Evolutionary conservation across 768 basidiomycete genomes (phyloP), one percentile per base, ranked within the genome.

Genomic region (Leccinum variicolor): DNA sequence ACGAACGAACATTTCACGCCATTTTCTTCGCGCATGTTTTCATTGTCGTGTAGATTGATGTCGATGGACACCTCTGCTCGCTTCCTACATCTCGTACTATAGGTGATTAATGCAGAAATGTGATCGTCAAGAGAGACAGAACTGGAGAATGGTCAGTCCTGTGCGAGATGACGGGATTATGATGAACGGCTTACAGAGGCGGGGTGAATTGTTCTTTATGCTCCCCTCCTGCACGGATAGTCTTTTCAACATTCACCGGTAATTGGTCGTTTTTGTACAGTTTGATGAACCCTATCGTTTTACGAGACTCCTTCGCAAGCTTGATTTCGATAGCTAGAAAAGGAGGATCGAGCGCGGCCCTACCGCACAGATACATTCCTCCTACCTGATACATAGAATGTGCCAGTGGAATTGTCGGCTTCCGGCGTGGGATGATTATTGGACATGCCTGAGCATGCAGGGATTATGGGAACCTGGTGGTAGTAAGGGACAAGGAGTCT

Each of bases 1-100:
- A 64, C 58, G 15, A 4, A 64, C 63, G 41, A 41, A 41, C 41
- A 46, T 61, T 26, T 33, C 11, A 29, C 4, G 6, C 55, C 55
- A 25, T 53, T 36, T 6, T 53, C 59, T 5, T 45, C 34, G 8
- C 55, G 50, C 47, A 48, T 41, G 39, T 15, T 46, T 36, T 39
- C 50, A 0, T 50, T 8, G 21, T 57, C 55, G 23, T 29, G 41
- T 6, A 43, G 55, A 47, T 45, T 9, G 50, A 64, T 50, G 6
- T 52, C 26, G 10, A 65, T 50, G 14, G 2, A 2, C 1, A 60
- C 2, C 10, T 47, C 41, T 21, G 3, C 3, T 45, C 23, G 45
- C 6, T 39, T 54, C 21, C 34, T 6, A 0, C 2, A 10, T 6
- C 8, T 15, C 25, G 29, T 65, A 52, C 29, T 31, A 11, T 48